These are phyloP conservation scores for Heliosperma pusillum DNA, from an alignment of 148 eudicot species.

Conservation along the genomic window DNA sequence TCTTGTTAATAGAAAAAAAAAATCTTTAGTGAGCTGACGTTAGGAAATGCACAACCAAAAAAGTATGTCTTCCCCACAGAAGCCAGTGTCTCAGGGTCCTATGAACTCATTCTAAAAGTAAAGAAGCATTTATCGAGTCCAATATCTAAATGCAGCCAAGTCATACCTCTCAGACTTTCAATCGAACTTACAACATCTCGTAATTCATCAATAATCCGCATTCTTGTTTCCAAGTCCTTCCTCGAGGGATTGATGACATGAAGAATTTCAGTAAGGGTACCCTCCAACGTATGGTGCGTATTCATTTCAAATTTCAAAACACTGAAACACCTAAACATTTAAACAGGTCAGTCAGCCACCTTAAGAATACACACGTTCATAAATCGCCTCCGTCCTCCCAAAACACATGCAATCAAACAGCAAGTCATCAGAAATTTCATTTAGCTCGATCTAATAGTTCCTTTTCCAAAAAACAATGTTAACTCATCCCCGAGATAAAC, in stretches of 20 bases:
- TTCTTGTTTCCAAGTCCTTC: constrained; percentile 60
- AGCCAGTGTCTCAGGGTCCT: neutral
- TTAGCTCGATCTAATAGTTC: neutral
- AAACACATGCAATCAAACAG: neutral
- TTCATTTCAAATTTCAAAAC: constrained; percentile 49
- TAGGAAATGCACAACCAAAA: neutral
- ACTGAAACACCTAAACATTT: constrained; percentile 20
- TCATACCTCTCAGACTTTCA: constrained; percentile 81
- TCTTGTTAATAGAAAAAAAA: neutral
- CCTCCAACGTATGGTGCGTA: constrained; percentile 43
- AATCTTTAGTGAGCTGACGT: neutral
- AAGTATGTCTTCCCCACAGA: neutral
- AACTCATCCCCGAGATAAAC: neutral
- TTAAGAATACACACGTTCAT: neutral
- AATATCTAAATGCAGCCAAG: neutral
- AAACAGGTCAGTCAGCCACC: constrained; percentile 2
- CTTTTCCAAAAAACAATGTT: neutral
- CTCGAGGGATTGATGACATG: constrained; percentile 47
- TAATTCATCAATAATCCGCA: constrained; percentile 52
- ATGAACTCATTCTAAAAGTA: neutral
- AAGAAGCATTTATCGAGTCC: neutral
- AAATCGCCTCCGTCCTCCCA: neutral
- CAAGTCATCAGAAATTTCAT: neutral
- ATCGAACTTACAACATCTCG: constrained; percentile 45
- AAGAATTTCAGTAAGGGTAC: constrained; percentile 51